A percentile compares a stretch with the other conserved stretches of the same genome.
phyloP scores from a whole-genome alignment of 2,329 filamentous ascomycete species.

The Ophiostoma perfectum region DNA sequence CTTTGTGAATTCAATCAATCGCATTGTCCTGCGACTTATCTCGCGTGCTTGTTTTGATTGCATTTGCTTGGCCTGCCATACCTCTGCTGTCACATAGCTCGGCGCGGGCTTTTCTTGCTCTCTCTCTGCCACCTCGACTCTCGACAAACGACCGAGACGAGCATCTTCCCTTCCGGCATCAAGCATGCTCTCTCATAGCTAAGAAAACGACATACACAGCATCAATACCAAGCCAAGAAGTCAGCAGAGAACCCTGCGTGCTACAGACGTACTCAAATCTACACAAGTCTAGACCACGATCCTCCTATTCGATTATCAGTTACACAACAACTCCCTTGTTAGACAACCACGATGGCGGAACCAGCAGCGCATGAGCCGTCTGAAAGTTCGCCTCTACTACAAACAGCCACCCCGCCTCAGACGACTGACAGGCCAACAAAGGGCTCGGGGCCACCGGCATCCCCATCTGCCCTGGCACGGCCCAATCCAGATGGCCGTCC shows the following conservation, averaged over 20 bases:
- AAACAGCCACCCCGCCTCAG: slow-evolving; percentile 22
- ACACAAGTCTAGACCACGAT: neutral
- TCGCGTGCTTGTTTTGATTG: neutral
- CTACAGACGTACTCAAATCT: neutral
- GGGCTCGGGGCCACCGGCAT: slow-evolving; percentile 7
- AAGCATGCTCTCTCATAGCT: neutral
- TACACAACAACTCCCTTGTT: neutral
- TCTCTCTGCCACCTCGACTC: neutral
- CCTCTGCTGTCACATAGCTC: neutral
- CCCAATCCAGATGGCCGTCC: slow-evolving; percentile 34
- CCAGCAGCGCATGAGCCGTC: slow-evolving; percentile 5
- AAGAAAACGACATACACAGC: neutral
- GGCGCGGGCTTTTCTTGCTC: neutral
- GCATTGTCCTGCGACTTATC: neutral
- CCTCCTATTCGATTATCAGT: neutral
- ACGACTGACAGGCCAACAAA: neutral
- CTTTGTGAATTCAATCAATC: neutral
- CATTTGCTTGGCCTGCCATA: neutral
- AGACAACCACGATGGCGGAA: neutral
- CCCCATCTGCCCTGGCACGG: slow-evolving; percentile 25
- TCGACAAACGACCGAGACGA: neutral
- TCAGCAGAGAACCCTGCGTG: neutral
- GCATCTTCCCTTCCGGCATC: neutral
- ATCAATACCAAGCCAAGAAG: neutral
- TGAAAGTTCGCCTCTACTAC: slow-evolving; percentile 29